Evolutionary conservation across 1,139 yeast species (phyloP).

Genomic region (Saccharomyces pastorianus): DNA sequence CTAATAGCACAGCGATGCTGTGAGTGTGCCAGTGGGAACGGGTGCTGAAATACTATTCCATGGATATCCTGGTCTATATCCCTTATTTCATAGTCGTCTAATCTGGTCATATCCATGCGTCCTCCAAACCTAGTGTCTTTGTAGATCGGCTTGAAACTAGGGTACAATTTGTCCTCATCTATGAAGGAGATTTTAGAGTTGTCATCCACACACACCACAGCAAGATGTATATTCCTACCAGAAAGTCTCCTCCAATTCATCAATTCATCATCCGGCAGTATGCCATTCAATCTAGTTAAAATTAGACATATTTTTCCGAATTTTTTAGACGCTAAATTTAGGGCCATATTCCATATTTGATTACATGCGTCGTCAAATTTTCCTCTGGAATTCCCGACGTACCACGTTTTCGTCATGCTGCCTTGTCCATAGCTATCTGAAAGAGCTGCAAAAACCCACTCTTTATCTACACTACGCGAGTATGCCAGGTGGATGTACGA

Average conservation of each 20-base stretch:
- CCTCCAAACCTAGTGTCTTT: conserved; percentile 20
- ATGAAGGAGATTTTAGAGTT: conserved; percentile 50
- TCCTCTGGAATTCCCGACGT: conserved; percentile 38
- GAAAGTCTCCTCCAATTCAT: conserved; percentile 70
- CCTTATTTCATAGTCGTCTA: conserved; percentile 39
- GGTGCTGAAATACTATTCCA: conserved; percentile 53
- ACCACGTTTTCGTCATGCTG: conserved; percentile 62
- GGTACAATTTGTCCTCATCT: conserved; percentile 30
- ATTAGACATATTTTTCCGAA: conserved; percentile 57
- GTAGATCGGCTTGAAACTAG: conserved; percentile 30
- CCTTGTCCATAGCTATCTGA: conserved; percentile 72
- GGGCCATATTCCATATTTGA: conserved; percentile 51
- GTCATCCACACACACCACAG: conserved; percentile 66
- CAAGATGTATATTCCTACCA: conserved; percentile 52
- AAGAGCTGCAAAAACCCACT: conserved; percentile 87
- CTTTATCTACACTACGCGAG: conserved; percentile 69
- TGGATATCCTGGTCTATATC: conserved; percentile 51
- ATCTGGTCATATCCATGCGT: conserved; percentile 12
- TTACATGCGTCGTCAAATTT: conserved; percentile 49
- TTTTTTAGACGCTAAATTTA: conserved; percentile 33
- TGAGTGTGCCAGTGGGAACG: conserved; percentile 60
- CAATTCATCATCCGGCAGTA: conserved; percentile 71
- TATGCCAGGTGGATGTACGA: conserved; percentile 78
- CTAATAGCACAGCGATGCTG: conserved; percentile 65
- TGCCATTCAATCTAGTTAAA: conserved; percentile 59